Conservation (phyloP, 257 asterid species). For the Verbascum thapsus region DNA sequence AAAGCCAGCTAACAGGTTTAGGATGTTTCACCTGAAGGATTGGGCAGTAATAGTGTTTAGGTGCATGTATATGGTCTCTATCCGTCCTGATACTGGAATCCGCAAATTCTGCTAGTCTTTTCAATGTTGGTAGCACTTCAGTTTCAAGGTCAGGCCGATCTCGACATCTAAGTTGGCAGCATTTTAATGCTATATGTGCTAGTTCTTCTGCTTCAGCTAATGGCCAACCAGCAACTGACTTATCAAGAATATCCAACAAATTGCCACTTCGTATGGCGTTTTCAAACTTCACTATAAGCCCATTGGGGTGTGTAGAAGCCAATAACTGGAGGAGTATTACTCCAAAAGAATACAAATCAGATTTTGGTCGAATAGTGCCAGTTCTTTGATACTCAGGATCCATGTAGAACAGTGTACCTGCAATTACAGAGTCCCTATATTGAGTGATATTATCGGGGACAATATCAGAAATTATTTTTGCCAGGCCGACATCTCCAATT, state of each 20-base stretch:
- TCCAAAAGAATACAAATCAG: constrained; percentile 88
- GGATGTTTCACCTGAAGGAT: constrained; percentile 73
- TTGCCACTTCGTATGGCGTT: constrained; percentile 50
- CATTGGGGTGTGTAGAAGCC: constrained; percentile 62
- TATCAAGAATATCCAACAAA: constrained; percentile 59
- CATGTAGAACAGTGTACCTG: constrained; percentile 83
- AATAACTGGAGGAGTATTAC: constrained; percentile 72
- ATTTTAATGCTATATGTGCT: constrained; percentile 58
- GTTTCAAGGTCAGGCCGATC: constrained; percentile 88
- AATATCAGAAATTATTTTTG: constrained; percentile 60
- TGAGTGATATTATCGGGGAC: constrained; percentile 81
- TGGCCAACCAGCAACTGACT: constrained; percentile 73
- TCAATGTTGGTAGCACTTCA: constrained; percentile 73
- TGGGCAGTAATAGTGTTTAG: constrained; percentile 80
- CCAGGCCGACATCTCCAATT: constrained; percentile 89
- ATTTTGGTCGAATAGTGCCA: constrained; percentile 85
- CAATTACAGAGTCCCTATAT: constrained; percentile 67
- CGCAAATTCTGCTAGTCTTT: constrained; percentile 67
- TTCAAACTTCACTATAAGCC: constrained; percentile 68
- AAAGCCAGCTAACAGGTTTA: no score
- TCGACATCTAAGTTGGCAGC: constrained; percentile 80
- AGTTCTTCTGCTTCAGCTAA: constrained; percentile 62
- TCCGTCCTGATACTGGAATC: no score
- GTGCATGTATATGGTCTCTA: constrained; percentile 42
- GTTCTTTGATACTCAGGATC: constrained; percentile 94